Evolutionary conservation across 169 alveolate genomes (phyloP), one percentile per base, ranked within the genome.

Genomic region (Neospora caninum): DNA sequence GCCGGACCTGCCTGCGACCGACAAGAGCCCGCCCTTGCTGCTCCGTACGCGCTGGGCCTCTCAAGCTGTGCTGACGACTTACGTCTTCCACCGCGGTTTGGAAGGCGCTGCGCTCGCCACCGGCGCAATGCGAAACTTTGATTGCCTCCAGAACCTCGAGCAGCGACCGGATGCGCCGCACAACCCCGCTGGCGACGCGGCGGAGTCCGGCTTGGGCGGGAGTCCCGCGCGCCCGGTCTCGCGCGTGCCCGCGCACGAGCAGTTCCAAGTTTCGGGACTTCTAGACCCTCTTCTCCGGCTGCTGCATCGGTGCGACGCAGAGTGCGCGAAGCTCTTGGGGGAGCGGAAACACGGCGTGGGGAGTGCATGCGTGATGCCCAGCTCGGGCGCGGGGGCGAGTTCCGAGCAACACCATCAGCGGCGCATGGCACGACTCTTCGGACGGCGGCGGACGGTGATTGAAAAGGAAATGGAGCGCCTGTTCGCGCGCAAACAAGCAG

Each of bases 401-500:
- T 69, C 92, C 18, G 91, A 82, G 89, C 89, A 82, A 7, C 58
- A 1, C 18, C 89, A 82, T 67, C 89, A 73, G 89, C 91, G 94
- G 53, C 91, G 94, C 39, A 43, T 92, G 58, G 92, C 80, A 10
- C 94, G 94, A 1, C 92, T 82, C 25, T 64, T 92, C n/a, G 92
- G 94, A 29, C 84, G 94, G 0, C 92, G 95, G 31, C 87, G 95
- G 34, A 67, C 91, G n/a, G 87, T 78, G 45, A 67, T 92, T 38
- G 95, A 92, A 36, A 36, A n/a, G 69, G 95, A 92, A 64, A 92
- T 92, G 95, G 95, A 92, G 82, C 54, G 95, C 16, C 92, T 92
- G 53, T 92, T 92, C 84, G 92, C 95, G 27, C 73, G 95, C 53
- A 92, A 92, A 88, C 93, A 84, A 80, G 88, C 80, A 0, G 92